Percentiles rank a stretch among this genome's conserved stretches.
phyloP scores from a whole-genome alignment of 108 stramenopile genomes.

The Cyclostephanos tholiformis region DNA sequence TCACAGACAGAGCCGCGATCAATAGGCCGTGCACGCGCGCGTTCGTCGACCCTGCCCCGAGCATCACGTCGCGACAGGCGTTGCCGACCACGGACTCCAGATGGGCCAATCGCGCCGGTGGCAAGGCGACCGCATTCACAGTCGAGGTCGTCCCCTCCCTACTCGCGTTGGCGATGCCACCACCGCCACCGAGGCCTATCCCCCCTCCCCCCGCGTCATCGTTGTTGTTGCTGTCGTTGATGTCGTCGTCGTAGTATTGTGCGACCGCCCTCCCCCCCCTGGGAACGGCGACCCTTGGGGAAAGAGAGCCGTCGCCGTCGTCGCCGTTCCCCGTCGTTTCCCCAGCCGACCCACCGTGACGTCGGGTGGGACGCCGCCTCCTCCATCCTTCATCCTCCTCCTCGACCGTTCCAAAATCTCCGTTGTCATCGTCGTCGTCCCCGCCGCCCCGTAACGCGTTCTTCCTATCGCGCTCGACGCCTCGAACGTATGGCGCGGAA shows the following conservation, averaged over 20 bases:
- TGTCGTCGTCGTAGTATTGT: too few species aligned
- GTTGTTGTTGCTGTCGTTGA: too few species aligned
- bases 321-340: not conserved
- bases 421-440: not conserved
- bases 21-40: slow-evolving; percentile 50
- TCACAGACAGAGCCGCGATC: slow-evolving; percentile 61
- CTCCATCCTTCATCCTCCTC: not conserved
- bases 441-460: not conserved
- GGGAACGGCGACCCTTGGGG: too few species aligned
- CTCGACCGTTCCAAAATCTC: not conserved
- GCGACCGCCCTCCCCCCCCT: too few species aligned
- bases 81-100: slow-evolving; percentile 64
- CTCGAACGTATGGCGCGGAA: not conserved
- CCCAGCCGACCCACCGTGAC: not conserved
- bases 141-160: not conserved
- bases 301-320: not conserved
- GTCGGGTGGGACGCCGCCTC: not conserved
- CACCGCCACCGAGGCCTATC: not conserved
- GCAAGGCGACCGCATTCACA: not conserved
- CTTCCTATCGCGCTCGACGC: not conserved
- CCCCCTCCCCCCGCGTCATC: not conserved
- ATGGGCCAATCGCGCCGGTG: slow-evolving; percentile 29
- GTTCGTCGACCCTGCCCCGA: slow-evolving; percentile 3
- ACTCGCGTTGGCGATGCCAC: not conserved
- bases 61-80: slow-evolving; percentile 39